Conservation (phyloP, 148 eudicot species). For the Camellia lanceoleosa region DNA sequence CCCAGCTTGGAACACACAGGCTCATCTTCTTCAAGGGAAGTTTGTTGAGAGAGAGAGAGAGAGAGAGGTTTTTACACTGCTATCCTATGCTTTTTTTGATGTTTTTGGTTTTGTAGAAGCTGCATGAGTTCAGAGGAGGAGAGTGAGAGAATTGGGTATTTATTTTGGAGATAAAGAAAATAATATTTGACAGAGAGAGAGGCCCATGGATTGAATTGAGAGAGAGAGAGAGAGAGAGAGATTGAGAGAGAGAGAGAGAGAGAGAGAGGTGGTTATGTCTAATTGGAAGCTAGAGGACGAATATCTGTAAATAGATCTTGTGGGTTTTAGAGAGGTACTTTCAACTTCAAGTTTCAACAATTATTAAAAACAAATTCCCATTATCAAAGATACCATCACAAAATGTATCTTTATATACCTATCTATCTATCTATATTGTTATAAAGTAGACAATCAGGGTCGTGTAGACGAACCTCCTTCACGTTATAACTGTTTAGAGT, state of each 20-base stretch:
- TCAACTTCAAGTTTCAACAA: not conserved
- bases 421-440: no score
- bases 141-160: not conserved
- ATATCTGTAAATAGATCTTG: not conserved
- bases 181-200: not conserved
- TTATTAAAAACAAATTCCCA: not conserved
- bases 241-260: not conserved
- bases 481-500: no score
- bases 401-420: no score
- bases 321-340: not conserved
- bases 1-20: constrained; percentile 71
- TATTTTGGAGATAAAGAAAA: not conserved
- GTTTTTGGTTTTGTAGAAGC: not conserved
- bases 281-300: not conserved
- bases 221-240: constrained; percentile 9
- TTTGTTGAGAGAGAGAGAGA: not conserved
- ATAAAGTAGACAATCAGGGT: no score
- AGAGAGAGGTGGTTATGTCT: not conserved
- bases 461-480: no score
- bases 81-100: not conserved
- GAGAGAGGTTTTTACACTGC: not conserved
- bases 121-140: not conserved
- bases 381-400: not conserved
- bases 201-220: not conserved
- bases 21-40: constrained; percentile 38